Evolutionary conservation across 768 basidiomycete genomes (phyloP), one percentile per base, ranked within the genome.

Genomic region (Auriscalpium vulgare): DNA sequence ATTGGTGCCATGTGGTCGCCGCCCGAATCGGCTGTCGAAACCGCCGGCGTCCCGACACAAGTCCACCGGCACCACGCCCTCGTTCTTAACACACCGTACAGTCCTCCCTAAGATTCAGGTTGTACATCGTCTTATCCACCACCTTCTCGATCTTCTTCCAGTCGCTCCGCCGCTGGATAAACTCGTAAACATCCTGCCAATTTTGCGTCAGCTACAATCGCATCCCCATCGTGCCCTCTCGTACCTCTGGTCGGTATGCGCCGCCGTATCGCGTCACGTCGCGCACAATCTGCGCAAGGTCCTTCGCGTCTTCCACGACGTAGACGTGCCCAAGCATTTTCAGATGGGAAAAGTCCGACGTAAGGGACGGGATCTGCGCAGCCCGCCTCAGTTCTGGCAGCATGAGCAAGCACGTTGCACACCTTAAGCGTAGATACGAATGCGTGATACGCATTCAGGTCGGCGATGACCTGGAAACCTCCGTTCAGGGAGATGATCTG

Each of bases 71-170:
- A 29, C 29, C 29, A 29, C 7, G 29, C 29, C 2, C 29, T 29
- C 29, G 29, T 29, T 29, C 29, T 57, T 56, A 78, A 59, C 66
- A 67, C 45, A 84, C 64, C 29, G 82, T 65, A 75, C 94, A 97
- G 66, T 97, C 94, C 67, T 97, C 94, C 66, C 90, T 93, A 66
- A 95, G 91, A 67, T 87, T 90, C 51, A 94, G 70, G 69, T 88
- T 92, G 71, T 93, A 94, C 91, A 94, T 93, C 50, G 91, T 84
- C 75, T 92, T 91, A 74, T 93, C 91, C 50, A 98, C 97, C 29
- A 82, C 85, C 71, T 92, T 95, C 69, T 98, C 95, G 57, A 98
- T 98, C 74, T 91, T 95, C 74, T 97, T 95, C 95, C 95, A 98
- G 68, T 99, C 95, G 8, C 91, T 88, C 37, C 95, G 79, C 19